Percentiles rank a stretch among this genome's conserved stretches.
These are phyloP conservation scores for Gossypium raimondii DNA, from an alignment of 345 rosid genomes.

Conservation along the genomic window DNA sequence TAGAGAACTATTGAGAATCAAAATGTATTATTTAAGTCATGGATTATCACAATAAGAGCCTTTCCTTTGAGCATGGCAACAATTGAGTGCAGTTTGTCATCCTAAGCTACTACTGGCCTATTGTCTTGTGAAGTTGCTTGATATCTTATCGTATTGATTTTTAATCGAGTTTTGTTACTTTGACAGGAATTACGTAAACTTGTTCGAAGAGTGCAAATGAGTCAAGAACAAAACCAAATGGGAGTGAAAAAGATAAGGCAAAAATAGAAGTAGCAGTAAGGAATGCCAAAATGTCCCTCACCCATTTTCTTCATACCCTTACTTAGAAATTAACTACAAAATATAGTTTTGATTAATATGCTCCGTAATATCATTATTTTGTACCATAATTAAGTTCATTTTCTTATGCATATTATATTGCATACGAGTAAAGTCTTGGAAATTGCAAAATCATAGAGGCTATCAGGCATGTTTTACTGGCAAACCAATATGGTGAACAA, in stretches of 20 bases:
- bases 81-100: neutral
- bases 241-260: slow-evolving; percentile 34
- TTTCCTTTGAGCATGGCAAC: neutral
- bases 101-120: neutral
- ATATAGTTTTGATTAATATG: neutral
- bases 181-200: slow-evolving; percentile 45
- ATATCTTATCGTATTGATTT: neutral
- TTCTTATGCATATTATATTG: neutral
- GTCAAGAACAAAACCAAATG: slow-evolving; percentile 34
- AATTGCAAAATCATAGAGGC: neutral
- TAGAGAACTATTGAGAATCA: no score
- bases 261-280: slow-evolving; percentile 29
- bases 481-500: no score
- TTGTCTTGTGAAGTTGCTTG: neutral
- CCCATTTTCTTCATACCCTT: slow-evolving; percentile 44
- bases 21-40: no score
- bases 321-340: slow-evolving; percentile 45
- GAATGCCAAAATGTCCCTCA: slow-evolving; percentile 51
- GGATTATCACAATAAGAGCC: neutral
- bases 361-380: neutral
- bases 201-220: slow-evolving; percentile 57
- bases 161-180: neutral
- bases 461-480: neutral
- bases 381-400: neutral
- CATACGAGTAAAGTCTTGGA: neutral